Conservation (phyloP, 169 alveolate species). For the Eimeria maxima region DNA sequence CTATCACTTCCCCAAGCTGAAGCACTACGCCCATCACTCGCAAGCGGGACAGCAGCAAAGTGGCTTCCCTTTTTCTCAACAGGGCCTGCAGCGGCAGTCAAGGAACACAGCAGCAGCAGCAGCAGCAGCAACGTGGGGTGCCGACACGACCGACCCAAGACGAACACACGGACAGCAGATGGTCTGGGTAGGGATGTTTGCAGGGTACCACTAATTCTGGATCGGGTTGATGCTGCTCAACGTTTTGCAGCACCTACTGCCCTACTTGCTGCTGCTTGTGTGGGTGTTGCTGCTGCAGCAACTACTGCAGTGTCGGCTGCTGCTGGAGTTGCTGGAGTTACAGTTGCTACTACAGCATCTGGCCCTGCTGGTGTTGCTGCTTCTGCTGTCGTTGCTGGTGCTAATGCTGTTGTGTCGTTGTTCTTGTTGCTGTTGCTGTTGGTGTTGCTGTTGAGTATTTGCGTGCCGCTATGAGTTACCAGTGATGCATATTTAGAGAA, state of each 20-base stretch:
- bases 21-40: constrained; percentile 37
- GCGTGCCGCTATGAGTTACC: not conserved
- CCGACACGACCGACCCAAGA: no score
- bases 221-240: no score
- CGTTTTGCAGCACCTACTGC: not conserved
- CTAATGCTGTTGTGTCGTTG: not conserved
- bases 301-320: no score
- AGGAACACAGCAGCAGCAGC: not conserved
- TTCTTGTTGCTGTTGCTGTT: not conserved
- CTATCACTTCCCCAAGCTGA: constrained; percentile 4
- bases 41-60: constrained; percentile 3
- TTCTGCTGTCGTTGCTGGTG: not conserved
- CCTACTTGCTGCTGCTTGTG: no score
- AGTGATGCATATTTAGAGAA: not conserved
- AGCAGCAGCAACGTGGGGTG: not conserved
- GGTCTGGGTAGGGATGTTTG: no score
- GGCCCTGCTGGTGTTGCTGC: not conserved
- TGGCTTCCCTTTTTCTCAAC: not conserved
- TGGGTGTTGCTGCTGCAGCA: no score
- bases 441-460: not conserved
- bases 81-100: constrained; percentile 23
- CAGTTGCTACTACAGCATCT: not conserved
- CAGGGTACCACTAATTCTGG: no score
- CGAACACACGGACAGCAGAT: no score
- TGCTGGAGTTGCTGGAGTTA: not conserved